Percentiles rank a stretch among this genome's conserved stretches.
Evolutionary conservation across 768 basidiomycete species (phyloP).

Genomic region (Calocybe cyanea): DNA sequence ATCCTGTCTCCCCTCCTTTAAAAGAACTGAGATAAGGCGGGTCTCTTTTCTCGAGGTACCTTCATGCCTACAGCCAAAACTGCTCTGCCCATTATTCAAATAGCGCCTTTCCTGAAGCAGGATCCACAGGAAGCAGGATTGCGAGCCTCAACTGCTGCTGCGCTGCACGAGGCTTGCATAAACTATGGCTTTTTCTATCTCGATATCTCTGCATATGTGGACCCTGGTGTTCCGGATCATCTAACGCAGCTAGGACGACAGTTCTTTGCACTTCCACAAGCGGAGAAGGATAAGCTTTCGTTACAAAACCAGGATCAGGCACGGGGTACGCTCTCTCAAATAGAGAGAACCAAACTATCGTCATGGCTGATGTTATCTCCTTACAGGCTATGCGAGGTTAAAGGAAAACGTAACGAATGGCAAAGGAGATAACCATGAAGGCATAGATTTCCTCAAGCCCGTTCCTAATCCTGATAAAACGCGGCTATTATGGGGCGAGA

Average conservation of each 20-base stretch:
- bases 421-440: constrained; percentile 83
- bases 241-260: constrained; percentile 59
- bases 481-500: constrained; percentile 76
- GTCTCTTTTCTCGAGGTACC: not conserved
- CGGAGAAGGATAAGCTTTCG: constrained; percentile 75
- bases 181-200: constrained; percentile 91
- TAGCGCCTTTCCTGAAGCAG: constrained; percentile 56
- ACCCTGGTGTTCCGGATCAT: constrained; percentile 58
- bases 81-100: constrained; percentile 67
- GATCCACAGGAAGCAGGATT: constrained; percentile 30
- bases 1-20: no score
- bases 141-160: constrained; percentile 44
- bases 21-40: not conserved
- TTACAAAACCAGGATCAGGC: constrained; percentile 68
- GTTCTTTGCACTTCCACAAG: constrained; percentile 72
- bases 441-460: constrained; percentile 76
- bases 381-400: constrained; percentile 71
- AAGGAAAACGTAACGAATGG: constrained; percentile 87
- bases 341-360: no score
- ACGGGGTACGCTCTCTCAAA: constrained; percentile 48
- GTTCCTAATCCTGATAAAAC: constrained; percentile 78
- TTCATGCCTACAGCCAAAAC: constrained; percentile 10
- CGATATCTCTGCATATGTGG: constrained; percentile 58
- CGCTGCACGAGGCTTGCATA: constrained; percentile 70
- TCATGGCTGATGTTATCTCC: not conserved